These are phyloP conservation scores for Ophiostoma sp. DNA, from an alignment of 2,329 filamentous ascomycete species.

Conservation along the genomic window DNA sequence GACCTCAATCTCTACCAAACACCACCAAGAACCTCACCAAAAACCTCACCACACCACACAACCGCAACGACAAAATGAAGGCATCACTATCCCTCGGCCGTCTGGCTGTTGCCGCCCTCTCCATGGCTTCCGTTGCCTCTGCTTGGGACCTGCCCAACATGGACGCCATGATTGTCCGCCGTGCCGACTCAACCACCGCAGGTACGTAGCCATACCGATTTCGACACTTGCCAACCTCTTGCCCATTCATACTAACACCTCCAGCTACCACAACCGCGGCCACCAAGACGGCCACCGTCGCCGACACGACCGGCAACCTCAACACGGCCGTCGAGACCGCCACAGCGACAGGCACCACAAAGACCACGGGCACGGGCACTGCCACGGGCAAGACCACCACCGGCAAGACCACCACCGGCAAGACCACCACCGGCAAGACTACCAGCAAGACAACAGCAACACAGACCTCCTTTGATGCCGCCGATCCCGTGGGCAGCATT, in stretches of 20 bases:
- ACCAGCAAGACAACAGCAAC: constrained; percentile 28
- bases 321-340: constrained; percentile 38
- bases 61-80: constrained; percentile 24
- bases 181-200: constrained; percentile 28
- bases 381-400: constrained; percentile 23
- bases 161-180: constrained; percentile 50
- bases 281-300: constrained; percentile 22
- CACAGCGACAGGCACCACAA: constrained; percentile 28
- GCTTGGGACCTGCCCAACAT: constrained; percentile 50
- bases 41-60: not conserved
- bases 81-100: constrained; percentile 43
- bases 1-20: not conserved
- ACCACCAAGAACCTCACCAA: not conserved
- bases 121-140: constrained; percentile 47
- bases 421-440: constrained; percentile 25
- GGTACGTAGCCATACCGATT: not conserved
- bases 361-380: constrained; percentile 30
- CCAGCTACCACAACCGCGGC: not conserved
- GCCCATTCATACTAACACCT: constrained; percentile 29
- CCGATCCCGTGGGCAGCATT: constrained; percentile 47
- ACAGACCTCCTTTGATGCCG: constrained; percentile 42
- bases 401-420: constrained; percentile 24
- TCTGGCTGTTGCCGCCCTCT: constrained; percentile 47
- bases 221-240: not conserved
- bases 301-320: constrained; percentile 36